Base-by-base conservation (phyloP, 2,329 filamentous ascomycete species). In the Colletotrichum neosansevieriae region DNA sequence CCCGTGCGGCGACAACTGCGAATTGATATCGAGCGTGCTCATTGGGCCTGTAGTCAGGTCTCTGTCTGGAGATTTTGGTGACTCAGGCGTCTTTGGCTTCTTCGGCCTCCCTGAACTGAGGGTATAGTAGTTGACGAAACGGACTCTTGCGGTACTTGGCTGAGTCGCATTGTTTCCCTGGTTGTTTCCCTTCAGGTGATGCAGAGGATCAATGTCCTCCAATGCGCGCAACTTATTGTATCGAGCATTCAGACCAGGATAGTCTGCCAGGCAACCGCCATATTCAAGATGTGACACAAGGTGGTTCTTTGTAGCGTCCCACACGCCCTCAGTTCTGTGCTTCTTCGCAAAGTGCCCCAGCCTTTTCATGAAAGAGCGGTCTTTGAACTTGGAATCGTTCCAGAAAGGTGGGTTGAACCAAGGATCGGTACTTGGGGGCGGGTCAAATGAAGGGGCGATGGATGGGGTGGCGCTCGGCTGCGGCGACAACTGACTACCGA, bases 41-140 rank as follows among this genome's bases (percentile, higher is more conserved):
- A 24, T 32, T 4, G 44, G 38, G 13, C 12, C 63, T 2, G 36
- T 24, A 34, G 24, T 13, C 15, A 57, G 34, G 15, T 60, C 40
- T 11, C 40, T 45, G 24, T 10, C 49, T 10, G 56, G 49, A 19
- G 60, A 63, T 29, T 13, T 49, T 3, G 60, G 64, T 15, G 64
- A 68, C n/a, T 68, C 50, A 29, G 71, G 53, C 71, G 54, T 38
- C 71, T 83, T 82, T 13, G 78, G 77, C 63, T 78, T 76, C 72
- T 92, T 94, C 2, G 86, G 85, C 67, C 88, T 85, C 3, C 94
- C 94, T 10, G 91, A 91, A 72, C 92, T 94, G n/a, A 92, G 87
- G 1, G 94, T 97, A 76, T 95, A 97, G 77, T 97, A 97, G 76
- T 97, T 97, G 65, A 93, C 85, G 74, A 97, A 97, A 15, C 94